phyloP scores from a whole-genome alignment of 2,329 filamentous ascomycete species.

The Aureobasidium vineae region DNA sequence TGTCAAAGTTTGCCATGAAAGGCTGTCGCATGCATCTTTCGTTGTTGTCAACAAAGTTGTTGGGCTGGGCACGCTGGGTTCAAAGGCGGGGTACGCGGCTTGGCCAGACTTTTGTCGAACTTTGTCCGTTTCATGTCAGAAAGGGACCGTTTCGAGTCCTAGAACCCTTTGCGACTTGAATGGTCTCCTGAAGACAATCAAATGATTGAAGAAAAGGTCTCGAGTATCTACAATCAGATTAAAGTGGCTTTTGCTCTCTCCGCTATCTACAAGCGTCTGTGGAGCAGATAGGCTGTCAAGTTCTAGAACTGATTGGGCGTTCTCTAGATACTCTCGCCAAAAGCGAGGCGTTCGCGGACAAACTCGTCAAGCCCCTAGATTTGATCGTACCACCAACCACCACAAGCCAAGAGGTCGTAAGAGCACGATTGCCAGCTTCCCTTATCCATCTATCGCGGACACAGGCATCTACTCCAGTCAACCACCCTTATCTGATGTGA shows the following conservation, averaged over 20 bases:
- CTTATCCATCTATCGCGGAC: neutral
- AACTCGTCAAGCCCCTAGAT: neutral
- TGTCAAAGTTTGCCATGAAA: neutral
- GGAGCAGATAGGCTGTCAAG: neutral
- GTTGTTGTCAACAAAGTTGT: neutral
- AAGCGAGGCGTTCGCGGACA: neutral
- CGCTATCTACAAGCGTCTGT: neutral
- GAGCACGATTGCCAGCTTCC: neutral
- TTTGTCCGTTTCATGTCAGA: constrained; percentile 18
- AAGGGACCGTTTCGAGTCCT: constrained; percentile 6
- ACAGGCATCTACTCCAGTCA: neutral
- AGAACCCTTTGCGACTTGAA: neutral
- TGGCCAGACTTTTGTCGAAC: constrained; percentile 9
- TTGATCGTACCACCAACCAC: constrained; percentile 2
- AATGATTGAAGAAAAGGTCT: neutral
- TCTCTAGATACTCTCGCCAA: neutral
- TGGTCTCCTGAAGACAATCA: neutral
- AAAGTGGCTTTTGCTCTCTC: neutral
- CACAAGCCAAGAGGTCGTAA: neutral
- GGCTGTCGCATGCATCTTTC: neutral
- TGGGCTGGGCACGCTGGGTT: neutral
- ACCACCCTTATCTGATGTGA: constrained; percentile 6
- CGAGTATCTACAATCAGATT: neutral
- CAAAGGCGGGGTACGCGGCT: neutral
- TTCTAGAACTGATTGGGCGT: neutral